A percentile compares a stretch with the other conserved stretches of the same genome.
Conservation (phyloP, 2,329 filamentous ascomycete genomes). For the Xylogone sp. region DNA sequence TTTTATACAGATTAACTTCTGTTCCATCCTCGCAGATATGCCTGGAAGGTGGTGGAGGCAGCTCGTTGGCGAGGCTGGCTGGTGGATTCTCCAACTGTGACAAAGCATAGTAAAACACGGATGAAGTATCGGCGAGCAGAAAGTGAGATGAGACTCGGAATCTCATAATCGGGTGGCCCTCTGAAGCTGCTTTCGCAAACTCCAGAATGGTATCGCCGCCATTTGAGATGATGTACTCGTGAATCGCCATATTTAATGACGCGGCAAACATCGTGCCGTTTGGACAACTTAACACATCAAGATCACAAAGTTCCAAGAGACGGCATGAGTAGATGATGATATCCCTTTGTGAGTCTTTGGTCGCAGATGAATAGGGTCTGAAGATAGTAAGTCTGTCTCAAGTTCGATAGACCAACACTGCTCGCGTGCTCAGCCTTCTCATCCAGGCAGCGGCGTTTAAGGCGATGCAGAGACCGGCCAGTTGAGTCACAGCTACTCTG, state of each 20-base stretch:
- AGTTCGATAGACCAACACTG: no score
- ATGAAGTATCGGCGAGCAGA: conserved; percentile 46
- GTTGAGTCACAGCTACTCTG: no score
- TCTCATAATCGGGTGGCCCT: conserved; percentile 36
- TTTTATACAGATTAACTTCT: conserved; percentile 44
- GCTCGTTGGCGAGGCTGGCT: conserved; percentile 15
- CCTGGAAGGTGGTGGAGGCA: conserved; percentile 26
- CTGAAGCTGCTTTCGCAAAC: conserved; percentile 40
- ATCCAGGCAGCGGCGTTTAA: no score
- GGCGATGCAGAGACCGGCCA: no score
- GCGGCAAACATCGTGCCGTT: conserved; percentile 16
- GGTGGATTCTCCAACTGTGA: conserved; percentile 13
- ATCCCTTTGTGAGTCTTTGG: no score
- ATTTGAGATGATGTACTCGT: conserved; percentile 40
- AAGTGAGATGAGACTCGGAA: conserved; percentile 47
- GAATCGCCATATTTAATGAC: conserved; percentile 33
- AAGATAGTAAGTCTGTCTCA: no score
- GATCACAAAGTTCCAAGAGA: conserved; percentile 26
- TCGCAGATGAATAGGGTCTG: no score
- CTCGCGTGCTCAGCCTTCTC: no score
- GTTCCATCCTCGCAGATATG: conserved; percentile 40
- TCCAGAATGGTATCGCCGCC: conserved; percentile 49
- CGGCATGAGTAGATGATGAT: no score
- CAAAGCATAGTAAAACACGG: conserved; percentile 48
- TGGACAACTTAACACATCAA: conserved; percentile 37